A percentile compares a stretch with the other conserved stretches of the same genome.
phyloP scores from a whole-genome alignment of 257 asterid species.

The Cordia subcordata region DNA sequence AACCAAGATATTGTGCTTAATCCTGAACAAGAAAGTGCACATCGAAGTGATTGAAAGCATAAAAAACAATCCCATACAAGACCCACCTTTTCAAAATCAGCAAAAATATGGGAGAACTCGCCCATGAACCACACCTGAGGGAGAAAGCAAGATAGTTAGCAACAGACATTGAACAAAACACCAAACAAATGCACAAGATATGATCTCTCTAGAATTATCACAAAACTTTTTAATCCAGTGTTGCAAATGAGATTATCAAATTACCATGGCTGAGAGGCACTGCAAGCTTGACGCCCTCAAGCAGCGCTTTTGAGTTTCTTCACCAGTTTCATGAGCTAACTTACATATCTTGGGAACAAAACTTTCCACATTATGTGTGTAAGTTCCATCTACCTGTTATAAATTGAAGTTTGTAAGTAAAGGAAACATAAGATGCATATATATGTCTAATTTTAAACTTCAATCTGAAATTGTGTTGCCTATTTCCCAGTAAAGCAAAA shows the following conservation, averaged over 20 bases:
- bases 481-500: background rate
- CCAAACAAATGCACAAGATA: background rate
- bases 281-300: conserved; percentile 90
- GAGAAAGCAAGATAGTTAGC: conserved; percentile 16
- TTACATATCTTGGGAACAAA: conserved; percentile 63
- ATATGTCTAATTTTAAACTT: background rate
- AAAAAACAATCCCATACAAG: conserved; percentile 10
- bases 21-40: no score
- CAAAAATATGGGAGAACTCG: conserved; percentile 73
- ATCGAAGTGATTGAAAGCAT: background rate
- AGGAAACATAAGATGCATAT: background rate
- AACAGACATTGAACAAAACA: conserved; percentile 3
- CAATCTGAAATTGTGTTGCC: background rate
- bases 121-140: conserved; percentile 92
- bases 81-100: conserved; percentile 76
- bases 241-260: conserved; percentile 3
- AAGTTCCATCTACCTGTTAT: conserved; percentile 80
- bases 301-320: conserved; percentile 45
- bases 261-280: conserved; percentile 94
- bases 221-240: background rate
- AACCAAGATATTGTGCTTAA: no score
- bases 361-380: conserved; percentile 62
- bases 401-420: background rate
- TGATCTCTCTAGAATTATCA: background rate
- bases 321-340: conserved; percentile 56